Conservation (phyloP, 306 rosid genomes). For the Cyamopsis tetragonoloba region DNA sequence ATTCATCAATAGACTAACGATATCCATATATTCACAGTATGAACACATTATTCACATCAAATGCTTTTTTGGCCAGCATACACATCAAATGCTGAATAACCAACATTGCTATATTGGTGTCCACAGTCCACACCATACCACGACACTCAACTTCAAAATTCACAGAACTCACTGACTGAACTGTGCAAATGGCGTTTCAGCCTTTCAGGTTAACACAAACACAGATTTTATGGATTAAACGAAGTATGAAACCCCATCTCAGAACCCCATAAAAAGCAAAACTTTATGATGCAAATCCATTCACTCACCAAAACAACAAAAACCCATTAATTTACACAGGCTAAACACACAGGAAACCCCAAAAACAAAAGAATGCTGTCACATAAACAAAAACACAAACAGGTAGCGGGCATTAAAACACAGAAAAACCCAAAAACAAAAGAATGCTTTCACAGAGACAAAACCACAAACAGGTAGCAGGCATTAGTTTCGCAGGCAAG, state of each 20-base stretch:
- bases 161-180: not conserved
- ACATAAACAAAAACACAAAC: constrained; percentile 15
- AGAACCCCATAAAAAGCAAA: not conserved
- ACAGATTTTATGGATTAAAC: not conserved
- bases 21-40: not conserved
- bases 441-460: not conserved
- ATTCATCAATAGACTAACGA: not conserved
- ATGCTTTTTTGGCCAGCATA: not conserved
- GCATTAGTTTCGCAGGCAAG: not conserved
- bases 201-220: no score
- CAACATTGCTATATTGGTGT: not conserved
- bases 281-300: not conserved
- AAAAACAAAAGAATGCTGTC: not conserved
- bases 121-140: not conserved
- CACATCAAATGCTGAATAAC: not conserved
- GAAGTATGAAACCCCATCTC: not conserved
- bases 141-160: not conserved
- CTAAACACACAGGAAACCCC: not conserved
- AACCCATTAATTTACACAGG: not conserved
- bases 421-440: not conserved
- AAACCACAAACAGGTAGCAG: constrained; percentile 1
- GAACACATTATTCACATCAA: not conserved
- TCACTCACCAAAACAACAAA: not conserved
- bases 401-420: not conserved
- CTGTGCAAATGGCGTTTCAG: not conserved